phyloP scores from a whole-genome alignment of 768 basidiomycete genomes.

The Podaxis carcinomalis region DNA sequence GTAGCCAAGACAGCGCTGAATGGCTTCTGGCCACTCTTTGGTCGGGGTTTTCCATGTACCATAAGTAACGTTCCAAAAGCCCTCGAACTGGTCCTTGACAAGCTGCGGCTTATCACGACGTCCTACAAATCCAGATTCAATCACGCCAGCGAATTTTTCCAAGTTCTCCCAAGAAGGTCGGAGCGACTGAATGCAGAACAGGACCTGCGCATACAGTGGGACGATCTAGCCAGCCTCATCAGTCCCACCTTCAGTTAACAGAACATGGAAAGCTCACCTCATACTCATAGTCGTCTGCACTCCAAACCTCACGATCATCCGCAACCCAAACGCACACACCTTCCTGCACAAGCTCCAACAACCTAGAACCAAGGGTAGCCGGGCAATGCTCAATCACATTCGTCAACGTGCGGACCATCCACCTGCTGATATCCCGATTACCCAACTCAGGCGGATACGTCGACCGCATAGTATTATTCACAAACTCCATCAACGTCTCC shows the following conservation, averaged over 20 bases:
- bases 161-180: slow-evolving; percentile 37
- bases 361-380: slow-evolving; percentile 32
- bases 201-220: slow-evolving; percentile 56
- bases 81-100: slow-evolving; percentile 48
- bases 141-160: slow-evolving; percentile 40
- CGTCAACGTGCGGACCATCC: slow-evolving; percentile 58
- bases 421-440: slow-evolving; percentile 50
- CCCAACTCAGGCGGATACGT: slow-evolving; percentile 64
- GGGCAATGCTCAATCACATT: slow-evolving; percentile 55
- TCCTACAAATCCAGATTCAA: slow-evolving; percentile 58
- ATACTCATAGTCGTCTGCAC: slow-evolving; percentile 49
- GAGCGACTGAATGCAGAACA: slow-evolving; percentile 48
- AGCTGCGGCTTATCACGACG: slow-evolving; percentile 40
- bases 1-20: slow-evolving; percentile 22
- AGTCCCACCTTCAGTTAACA: neutral
- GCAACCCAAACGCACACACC: slow-evolving; percentile 59
- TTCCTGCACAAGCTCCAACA: slow-evolving; percentile 49
- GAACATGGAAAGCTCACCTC: slow-evolving; percentile 39
- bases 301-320: slow-evolving; percentile 51
- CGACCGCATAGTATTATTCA: slow-evolving; percentile 53
- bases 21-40: slow-evolving; percentile 50
- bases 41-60: slow-evolving; percentile 34
- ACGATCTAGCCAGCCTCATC: slow-evolving; percentile 38
- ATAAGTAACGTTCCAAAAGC: slow-evolving; percentile 58
- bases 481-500: slow-evolving; percentile 48